Base-by-base conservation (phyloP, 2,329 filamentous ascomycete species). In the Eutypella sp. region DNA sequence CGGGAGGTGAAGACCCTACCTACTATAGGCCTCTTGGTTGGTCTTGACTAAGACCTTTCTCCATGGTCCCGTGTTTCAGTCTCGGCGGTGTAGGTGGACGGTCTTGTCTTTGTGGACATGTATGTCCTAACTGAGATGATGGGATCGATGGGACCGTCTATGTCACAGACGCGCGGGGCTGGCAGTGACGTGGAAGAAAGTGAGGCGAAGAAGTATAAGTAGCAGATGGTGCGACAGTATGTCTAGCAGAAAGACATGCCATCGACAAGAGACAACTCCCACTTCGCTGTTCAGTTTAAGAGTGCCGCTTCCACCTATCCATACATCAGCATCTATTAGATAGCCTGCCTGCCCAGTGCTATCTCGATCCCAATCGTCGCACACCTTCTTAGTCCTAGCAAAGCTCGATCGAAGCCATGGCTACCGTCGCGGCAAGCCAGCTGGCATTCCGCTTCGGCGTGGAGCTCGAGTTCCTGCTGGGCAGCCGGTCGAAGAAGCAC, bases 401-500 rank as follows among this genome's bases (percentile, higher is more conserved):
- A 10, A n/a, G 20, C n/a, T 40, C 11, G 2, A 10, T 22, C 20
- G 20, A 22, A 18, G n/a, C 38, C 31, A 33, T 42, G n/a, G n/a
- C n/a, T 27, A 16, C 31, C 20, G 40, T 18, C 19, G 49, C 47
- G 46, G 41, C 47, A 15, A 41, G 16, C 36, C 33, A 48, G 18
- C 38, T 42, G 9, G 29, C 45, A 4, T 49, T 51, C 39, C 42
- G 36, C 10, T 70, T 69, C 40, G 67, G 67, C 18, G 48, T 70
- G 18, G 67, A 70, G 51, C 57, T 70, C 19, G 67, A 70, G 52
- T 53, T 70, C 3, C 60, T 68, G 5, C 52, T 70, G 3, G 58
- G 54, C 10, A 57, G 61, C 46, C 58, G 57, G 39, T 62, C 63
- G 29, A 66, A 61, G 47, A 47, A 53, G 9, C 55, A 64, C 45